Evolutionary conservation across 78 protist species (phyloP), one percentile per base, ranked within the genome.

Genomic region (Pelomyxa schiedti): DNA sequence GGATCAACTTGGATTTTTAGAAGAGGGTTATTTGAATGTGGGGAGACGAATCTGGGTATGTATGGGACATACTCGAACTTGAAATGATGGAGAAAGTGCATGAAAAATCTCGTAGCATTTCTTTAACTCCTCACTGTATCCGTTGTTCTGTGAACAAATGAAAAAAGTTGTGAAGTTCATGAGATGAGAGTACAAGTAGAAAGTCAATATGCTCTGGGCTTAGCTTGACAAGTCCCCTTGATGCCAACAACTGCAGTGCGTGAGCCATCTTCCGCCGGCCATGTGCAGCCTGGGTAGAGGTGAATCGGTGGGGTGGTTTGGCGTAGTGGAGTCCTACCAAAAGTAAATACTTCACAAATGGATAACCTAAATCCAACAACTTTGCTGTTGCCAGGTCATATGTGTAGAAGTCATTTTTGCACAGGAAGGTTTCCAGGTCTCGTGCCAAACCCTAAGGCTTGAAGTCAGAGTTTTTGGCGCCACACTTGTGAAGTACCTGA

Each of bases 21-120:
- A 47, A 16, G 32, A 16, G 16, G 58, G 58, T 16, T 47, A 47
- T 24, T 24, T 24, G 58, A 47, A 47, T 16, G 16, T 16, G 58
- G 58, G 58, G 16, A 76, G 74, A 6, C 74, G 63, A 26, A 66
- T 75, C 6, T 42, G 70, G 22, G 8, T 64, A 68, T 81, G 77
- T 28, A 75, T 78, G 26, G 75, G 74, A 8, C 74, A 71, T 38
- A 81, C 29, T 30, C 75, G 74, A 0, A 47, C 80, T 35, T 81
- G 86, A 8, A 81, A 30, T 4, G 68, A 63, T 26, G 86, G 86
- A 29, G 86, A 74, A 42, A 81, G 40, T 38, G 82, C 74, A 64
- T 81, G 81, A 30, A 81, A 81, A 24, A 81, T 47, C 80, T 71
- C 66, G 39, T 80, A n/a, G 40, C 76, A 69, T 53, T 80, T 72